Base-by-base conservation (phyloP, 768 basidiomycete genomes). In the Naganishia kalamii region DNA sequence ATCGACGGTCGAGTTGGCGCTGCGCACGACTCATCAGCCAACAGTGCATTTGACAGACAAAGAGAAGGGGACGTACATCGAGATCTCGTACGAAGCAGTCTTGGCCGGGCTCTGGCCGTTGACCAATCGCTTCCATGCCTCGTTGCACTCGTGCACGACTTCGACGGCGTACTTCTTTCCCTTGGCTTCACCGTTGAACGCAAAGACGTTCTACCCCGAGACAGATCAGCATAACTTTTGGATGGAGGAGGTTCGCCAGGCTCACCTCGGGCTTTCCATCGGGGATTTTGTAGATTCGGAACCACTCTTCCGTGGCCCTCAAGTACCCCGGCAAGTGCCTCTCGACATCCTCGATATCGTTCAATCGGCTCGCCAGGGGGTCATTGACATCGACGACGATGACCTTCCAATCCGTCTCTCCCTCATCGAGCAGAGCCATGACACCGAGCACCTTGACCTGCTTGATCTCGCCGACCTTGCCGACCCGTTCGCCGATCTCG, bases 371-470 rank as follows among this genome's bases (percentile, higher is more conserved):
- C 17, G 96, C 96, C 67, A 98, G 87, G 46, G 96, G 94, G 78
- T 98, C 96, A 71, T 86, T 85, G 68, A 96, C 85, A 78, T 98
- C 96, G 70, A 98, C 91, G 77, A 94, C 96, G 80, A 99, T 86
- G 82, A 99, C 90, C 81, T 99, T 99, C 96, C 96, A 99, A 83
- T 98, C 96, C 70, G 96, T 98, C 83, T 98, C 96, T 73, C 96
- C 96, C 79, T 98, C 96, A 77, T 99, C 96, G 71, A 98, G 87
- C 65, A 98, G 84, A 65, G 96, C 96, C 94, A 98, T 98, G 85
- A 98, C 94, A 68, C 96, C 96, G 74, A 99, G 90, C 70, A 99
- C 89, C 84, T 99, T 99, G 85, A 99, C 96, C 80, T 97, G 96
- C 83, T 98, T 99, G 80, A 99, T 85, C 79, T 98, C 93, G 64